Evolutionary conservation across 2,329 filamentous ascomycete species (phyloP).

Genomic region (Xylaria digitata): DNA sequence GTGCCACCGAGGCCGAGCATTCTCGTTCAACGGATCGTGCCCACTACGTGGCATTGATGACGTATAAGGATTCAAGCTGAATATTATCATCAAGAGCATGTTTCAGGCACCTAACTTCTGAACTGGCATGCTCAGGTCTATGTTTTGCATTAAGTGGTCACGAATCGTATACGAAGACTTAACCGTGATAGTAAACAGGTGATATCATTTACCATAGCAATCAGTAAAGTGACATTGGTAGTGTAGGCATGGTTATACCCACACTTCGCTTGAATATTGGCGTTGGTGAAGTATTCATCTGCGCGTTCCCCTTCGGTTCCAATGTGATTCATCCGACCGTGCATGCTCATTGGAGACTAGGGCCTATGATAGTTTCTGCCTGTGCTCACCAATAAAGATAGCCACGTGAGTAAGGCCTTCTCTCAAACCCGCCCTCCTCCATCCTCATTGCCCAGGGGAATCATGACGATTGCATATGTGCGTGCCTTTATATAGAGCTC

Average conservation of each 20-base stretch:
- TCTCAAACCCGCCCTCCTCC: neutral
- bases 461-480: neutral
- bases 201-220: neutral
- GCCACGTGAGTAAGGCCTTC: neutral
- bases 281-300: neutral
- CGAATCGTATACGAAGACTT: neutral
- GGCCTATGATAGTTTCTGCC: neutral
- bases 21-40: conserved; percentile 2
- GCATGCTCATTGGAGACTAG: neutral
- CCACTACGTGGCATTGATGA: neutral
- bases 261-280: neutral
- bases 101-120: neutral
- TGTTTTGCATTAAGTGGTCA: neutral
- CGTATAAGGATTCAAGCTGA: neutral
- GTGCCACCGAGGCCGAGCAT: conserved; percentile 14
- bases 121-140: neutral
- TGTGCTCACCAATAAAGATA: neutral
- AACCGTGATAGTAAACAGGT: neutral
- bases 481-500: neutral
- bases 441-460: neutral
- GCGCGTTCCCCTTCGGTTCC: neutral
- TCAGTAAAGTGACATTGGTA: neutral
- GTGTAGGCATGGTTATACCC: neutral
- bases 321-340: neutral
- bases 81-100: neutral